These are phyloP conservation scores for Hymenoscyphus albidus DNA, from an alignment of 2,329 filamentous ascomycete genomes.

Conservation along the genomic window DNA sequence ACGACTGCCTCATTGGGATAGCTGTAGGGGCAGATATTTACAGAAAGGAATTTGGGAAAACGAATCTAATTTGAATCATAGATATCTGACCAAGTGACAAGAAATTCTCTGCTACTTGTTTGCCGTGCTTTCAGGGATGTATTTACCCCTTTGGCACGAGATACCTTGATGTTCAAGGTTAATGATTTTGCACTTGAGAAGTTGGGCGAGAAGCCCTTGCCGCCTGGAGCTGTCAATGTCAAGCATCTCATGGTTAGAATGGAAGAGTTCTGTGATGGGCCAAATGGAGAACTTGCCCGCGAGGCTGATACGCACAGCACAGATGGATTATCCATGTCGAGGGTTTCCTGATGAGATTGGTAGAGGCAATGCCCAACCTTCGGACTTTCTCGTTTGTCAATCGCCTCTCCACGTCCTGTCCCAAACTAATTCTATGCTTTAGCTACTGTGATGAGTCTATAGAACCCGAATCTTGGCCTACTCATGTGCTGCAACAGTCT, in stretches of 20 bases:
- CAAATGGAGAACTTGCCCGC: not conserved
- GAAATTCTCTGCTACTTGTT: constrained; percentile 35
- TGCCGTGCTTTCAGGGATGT: constrained; percentile 5
- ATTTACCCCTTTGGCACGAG: constrained; percentile 5
- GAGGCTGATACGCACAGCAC: no score
- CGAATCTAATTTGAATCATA: not conserved
- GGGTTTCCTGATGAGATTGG: constrained; percentile 10
- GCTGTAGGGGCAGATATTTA: not conserved
- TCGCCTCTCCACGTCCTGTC: not conserved
- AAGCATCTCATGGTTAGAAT: constrained; percentile 12
- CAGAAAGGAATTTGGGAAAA: not conserved
- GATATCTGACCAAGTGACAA: constrained; percentile 13
- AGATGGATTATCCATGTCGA: constrained; percentile 9
- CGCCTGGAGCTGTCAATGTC: constrained; percentile 6
- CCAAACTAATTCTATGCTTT: constrained; percentile 2
- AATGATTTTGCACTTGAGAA: not conserved
- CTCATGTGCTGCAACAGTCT: constrained; percentile 11
- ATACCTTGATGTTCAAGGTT: not conserved
- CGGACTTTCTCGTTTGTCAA: constrained; percentile 12
- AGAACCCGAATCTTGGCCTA: constrained; percentile 5
- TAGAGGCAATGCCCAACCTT: constrained; percentile 15
- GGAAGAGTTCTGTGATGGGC: constrained; percentile 1
- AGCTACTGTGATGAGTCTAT: not conserved
- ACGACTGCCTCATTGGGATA: not conserved
- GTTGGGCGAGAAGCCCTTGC: not conserved